Percentiles rank a stretch among this genome's conserved stretches.
Evolutionary conservation across 1,284 basidiomycete species (phyloP).

Genomic region (Ganoderma lingzhi): DNA sequence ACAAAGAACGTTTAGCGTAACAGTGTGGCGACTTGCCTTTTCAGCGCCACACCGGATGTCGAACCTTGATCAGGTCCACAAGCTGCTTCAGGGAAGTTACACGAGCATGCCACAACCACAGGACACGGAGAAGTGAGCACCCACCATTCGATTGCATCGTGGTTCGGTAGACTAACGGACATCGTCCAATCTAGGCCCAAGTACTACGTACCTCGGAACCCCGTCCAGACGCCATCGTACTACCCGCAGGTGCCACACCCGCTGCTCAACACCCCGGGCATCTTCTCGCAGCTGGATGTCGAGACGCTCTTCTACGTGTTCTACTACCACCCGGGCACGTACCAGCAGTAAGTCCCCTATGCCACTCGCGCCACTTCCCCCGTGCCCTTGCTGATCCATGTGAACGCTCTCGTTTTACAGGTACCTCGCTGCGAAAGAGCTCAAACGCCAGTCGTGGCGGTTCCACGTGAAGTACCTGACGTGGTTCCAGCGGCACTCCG

Average conservation of each 20-base stretch:
- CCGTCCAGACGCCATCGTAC: slow-evolving; percentile 91
- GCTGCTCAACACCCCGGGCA: slow-evolving; percentile 83
- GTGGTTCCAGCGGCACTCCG: slow-evolving; percentile 99
- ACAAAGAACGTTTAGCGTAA: slow-evolving; percentile 13
- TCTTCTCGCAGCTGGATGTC: slow-evolving; percentile 94
- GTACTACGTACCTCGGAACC: slow-evolving; percentile 96
- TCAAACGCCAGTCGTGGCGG: slow-evolving; percentile 98
- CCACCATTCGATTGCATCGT: slow-evolving; percentile 3
- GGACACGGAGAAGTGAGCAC: slow-evolving; percentile 90
- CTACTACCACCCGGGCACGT: slow-evolving; percentile 97
- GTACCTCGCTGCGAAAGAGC: slow-evolving; percentile 95
- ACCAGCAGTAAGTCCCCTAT: slow-evolving; percentile 81
- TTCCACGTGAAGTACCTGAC: slow-evolving; percentile 99
- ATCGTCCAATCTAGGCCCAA: slow-evolving; percentile 70
- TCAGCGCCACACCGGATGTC: slow-evolving; percentile 87
- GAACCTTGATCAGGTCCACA: slow-evolving; percentile 89
- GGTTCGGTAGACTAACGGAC: slow-evolving; percentile 17
- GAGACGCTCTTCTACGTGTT: slow-evolving; percentile 99
- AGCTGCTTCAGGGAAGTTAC: slow-evolving; percentile 92
- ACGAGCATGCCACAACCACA: slow-evolving; percentile 90
- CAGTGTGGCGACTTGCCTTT: neutral
- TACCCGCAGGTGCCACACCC: slow-evolving; percentile 93
- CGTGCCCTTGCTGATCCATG: slow-evolving; percentile 8
- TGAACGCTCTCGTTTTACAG: slow-evolving; percentile 48
- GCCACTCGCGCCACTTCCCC: slow-evolving; percentile 4